A percentile compares a stretch with the other conserved stretches of the same genome.
Evolutionary conservation across 2,329 filamentous ascomycete genomes (phyloP).

Genomic region (Penicillium sp.): DNA sequence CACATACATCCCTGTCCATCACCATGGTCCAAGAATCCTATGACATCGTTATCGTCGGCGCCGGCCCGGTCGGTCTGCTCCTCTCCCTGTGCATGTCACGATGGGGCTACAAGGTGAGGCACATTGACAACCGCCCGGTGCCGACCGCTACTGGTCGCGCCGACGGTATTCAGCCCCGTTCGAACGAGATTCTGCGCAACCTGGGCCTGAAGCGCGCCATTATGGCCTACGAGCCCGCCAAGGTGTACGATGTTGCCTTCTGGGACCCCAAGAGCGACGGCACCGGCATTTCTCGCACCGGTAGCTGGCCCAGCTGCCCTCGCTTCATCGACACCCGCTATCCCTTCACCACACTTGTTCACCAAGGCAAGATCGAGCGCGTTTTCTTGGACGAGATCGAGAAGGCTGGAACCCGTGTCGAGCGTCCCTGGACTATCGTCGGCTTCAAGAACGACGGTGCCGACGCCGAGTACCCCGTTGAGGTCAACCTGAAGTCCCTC

Average conservation of each 20-base stretch:
- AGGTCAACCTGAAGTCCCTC: slow-evolving; percentile 76
- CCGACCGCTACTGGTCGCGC: slow-evolving; percentile 86
- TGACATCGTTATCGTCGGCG: slow-evolving; percentile 82
- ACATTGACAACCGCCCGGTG: slow-evolving; percentile 87
- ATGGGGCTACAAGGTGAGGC: slow-evolving; percentile 95
- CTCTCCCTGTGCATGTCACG: slow-evolving; percentile 85
- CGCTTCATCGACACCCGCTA: slow-evolving; percentile 74
- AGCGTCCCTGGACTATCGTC: slow-evolving; percentile 67
- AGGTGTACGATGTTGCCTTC: slow-evolving; percentile 75
- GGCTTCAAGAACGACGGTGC: slow-evolving; percentile 66
- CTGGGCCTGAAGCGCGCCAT: slow-evolving; percentile 87
- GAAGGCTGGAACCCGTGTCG: slow-evolving; percentile 62
- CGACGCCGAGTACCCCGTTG: slow-evolving; percentile 76
- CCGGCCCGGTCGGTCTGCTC: slow-evolving; percentile 86
- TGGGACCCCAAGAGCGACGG: slow-evolving; percentile 63
- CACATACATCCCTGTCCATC: slow-evolving; percentile 12
- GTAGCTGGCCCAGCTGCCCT: slow-evolving; percentile 85
- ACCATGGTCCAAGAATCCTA: slow-evolving; percentile 57
- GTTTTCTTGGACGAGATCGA: slow-evolving; percentile 67
- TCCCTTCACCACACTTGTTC: slow-evolving; percentile 67
- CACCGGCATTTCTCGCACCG: slow-evolving; percentile 65
- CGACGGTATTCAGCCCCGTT: slow-evolving; percentile 90
- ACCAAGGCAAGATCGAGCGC: slow-evolving; percentile 67
- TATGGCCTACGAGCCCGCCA: slow-evolving; percentile 85
- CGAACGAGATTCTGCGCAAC: slow-evolving; percentile 83